Conservation (phyloP, 352 stramenopile genomes). For the Globisporangium lucens region DNA sequence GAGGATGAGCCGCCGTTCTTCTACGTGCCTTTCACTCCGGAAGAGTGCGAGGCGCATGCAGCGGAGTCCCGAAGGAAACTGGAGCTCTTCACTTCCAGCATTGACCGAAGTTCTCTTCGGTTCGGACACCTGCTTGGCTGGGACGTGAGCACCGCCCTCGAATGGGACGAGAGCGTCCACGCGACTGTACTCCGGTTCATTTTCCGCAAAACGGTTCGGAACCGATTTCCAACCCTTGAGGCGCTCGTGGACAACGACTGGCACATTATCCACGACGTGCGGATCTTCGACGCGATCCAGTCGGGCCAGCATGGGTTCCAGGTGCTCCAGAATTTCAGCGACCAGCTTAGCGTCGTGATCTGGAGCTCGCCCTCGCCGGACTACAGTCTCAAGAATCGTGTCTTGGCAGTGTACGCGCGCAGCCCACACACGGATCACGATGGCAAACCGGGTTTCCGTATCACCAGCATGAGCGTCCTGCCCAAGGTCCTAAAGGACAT, state of each 20-base stretch:
- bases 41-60: neutral
- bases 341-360: neutral
- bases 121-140: neutral
- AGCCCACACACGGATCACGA: neutral
- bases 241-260: neutral
- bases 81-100: neutral
- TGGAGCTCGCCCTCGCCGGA: neutral
- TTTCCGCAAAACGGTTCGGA: neutral
- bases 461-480: neutral
- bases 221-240: neutral
- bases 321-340: neutral
- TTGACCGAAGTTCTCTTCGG: neutral
- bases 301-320: neutral
- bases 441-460: neutral
- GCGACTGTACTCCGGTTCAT: neutral
- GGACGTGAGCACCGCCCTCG: neutral
- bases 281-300: neutral
- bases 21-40: neutral
- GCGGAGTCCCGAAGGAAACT: neutral
- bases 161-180: neutral
- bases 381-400: neutral
- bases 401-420: neutral
- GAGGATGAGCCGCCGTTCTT: neutral
- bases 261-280: neutral
- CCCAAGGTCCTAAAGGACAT: neutral